phyloP scores from a whole-genome alignment of 495 filamentous ascomycete genomes.

The Haplographium delicatum region DNA sequence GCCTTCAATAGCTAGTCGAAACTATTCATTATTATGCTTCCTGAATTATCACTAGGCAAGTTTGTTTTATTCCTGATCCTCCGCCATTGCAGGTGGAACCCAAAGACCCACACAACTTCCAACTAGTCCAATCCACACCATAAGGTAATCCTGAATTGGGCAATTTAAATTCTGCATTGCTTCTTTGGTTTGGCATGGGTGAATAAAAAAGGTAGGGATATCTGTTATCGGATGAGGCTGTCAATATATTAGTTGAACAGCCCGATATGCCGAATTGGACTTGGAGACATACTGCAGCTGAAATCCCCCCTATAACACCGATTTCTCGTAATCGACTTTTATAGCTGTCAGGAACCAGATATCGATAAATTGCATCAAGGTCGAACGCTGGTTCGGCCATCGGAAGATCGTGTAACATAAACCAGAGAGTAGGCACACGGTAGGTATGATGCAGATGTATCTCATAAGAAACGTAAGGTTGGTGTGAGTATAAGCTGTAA shows the following conservation, averaged over 20 bases:
- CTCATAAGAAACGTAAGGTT: constrained; percentile 54
- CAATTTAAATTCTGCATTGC: constrained; percentile 57
- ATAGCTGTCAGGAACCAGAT: constrained; percentile 56
- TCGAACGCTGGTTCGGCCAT: constrained; percentile 35
- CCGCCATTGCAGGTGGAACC: constrained; percentile 55
- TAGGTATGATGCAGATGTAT: constrained; percentile 54
- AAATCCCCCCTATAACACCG: constrained; percentile 70
- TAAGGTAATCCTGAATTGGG: constrained; percentile 61
- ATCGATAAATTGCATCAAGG: constrained; percentile 62
- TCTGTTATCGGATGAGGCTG: constrained; percentile 77
- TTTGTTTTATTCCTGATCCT: not conserved
- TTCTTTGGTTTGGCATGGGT: constrained; percentile 81
- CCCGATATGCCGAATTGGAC: constrained; percentile 9
- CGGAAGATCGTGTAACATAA: constrained; percentile 44
- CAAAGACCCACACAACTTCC: constrained; percentile 67
- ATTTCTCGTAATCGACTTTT: constrained; percentile 48
- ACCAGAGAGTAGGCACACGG: constrained; percentile 54
- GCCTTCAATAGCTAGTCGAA: no score
- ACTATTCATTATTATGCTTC: no score
- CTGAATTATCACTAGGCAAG: no score
- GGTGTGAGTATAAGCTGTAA: constrained; percentile 20
- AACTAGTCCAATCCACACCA: constrained; percentile 74
- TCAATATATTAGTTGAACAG: constrained; percentile 2
- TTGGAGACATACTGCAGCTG: constrained; percentile 58
- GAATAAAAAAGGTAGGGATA: constrained; percentile 71